Percentiles rank a stretch among this genome's conserved stretches.
Evolutionary conservation across 805 yeast species (phyloP).

Genomic region (Metschnikowia orientalis): DNA sequence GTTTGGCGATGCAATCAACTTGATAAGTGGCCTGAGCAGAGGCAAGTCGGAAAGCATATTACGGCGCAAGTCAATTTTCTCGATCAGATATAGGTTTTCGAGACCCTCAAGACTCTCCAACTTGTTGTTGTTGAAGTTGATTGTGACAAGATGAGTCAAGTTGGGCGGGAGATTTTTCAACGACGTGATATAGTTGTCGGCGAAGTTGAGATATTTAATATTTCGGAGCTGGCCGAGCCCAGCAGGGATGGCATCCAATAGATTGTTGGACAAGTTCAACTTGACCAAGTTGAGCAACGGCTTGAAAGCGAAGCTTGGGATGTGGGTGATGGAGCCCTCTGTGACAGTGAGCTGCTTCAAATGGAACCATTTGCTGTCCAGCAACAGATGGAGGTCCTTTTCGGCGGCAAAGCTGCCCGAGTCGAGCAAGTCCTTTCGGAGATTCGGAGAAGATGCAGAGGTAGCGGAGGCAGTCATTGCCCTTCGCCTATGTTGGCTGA

Average conservation of each 20-base stretch:
- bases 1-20: constrained; percentile 28
- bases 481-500: constrained; percentile 8
- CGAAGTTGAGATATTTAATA: constrained; percentile 43
- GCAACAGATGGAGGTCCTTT: constrained; percentile 21
- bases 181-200: constrained; percentile 38
- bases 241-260: constrained; percentile 46
- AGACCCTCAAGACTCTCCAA: constrained; percentile 40
- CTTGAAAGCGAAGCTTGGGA: constrained; percentile 33
- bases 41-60: constrained; percentile 37
- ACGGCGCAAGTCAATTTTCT: constrained; percentile 51
- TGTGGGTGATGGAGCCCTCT: constrained; percentile 36
- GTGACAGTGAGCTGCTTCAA: constrained; percentile 39
- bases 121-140: constrained; percentile 50
- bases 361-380: constrained; percentile 38
- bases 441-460: constrained; percentile 5
- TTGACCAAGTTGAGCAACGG: constrained; percentile 40
- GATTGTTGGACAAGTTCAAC: constrained; percentile 54
- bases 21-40: constrained; percentile 32
- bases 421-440: constrained; percentile 8
- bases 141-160: constrained; percentile 35
- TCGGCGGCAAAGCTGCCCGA: constrained; percentile 1
- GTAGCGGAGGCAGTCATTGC: constrained; percentile 14
- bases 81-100: constrained; percentile 39
- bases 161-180: constrained; percentile 33
- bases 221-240: constrained; percentile 47